A percentile compares a stretch with the other conserved stretches of the same genome.
These are phyloP conservation scores for Chloris gayana DNA, from an alignment of 176 grass and related monocot genomes.

Conservation along the genomic window DNA sequence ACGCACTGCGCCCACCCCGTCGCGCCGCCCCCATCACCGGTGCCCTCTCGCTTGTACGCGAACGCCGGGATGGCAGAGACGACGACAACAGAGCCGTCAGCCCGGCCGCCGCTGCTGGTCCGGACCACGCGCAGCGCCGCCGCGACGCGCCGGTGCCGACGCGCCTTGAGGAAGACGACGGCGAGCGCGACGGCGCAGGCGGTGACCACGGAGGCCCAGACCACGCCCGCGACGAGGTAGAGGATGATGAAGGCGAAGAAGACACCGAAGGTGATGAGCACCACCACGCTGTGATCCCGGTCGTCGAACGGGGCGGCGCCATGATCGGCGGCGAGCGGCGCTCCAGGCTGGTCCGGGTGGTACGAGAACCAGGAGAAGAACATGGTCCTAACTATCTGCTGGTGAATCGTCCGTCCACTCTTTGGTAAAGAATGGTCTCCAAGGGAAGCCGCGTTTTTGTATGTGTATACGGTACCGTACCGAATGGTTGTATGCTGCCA, in stretches of 20 bases:
- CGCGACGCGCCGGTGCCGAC: background rate
- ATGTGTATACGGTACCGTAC: background rate
- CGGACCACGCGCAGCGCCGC: background rate
- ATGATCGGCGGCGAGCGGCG: background rate
- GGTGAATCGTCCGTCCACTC: background rate
- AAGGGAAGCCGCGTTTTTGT: background rate
- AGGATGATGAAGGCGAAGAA: conserved; percentile 47
- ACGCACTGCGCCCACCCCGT: conserved; percentile 53
- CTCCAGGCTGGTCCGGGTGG: background rate
- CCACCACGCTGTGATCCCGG: conserved; percentile 31
- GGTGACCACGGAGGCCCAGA: conserved; percentile 43
- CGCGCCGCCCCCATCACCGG: too few species aligned
- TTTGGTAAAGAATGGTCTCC: too few species aligned
- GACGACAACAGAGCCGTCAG: background rate
- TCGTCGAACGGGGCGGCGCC: conserved; percentile 16
- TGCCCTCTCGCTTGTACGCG: conserved; percentile 41
- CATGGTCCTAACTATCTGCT: background rate
- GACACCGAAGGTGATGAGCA: conserved; percentile 40
- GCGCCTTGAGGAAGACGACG: conserved; percentile 10
- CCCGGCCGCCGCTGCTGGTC: background rate
- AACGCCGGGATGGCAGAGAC: conserved; percentile 24
- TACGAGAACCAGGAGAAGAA: conserved; percentile 32
- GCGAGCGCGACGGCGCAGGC: conserved; percentile 24
- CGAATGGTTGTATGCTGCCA: background rate
- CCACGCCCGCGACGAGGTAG: conserved; percentile 40